A percentile compares a stretch with the other conserved stretches of the same genome.
These are phyloP conservation scores for Tolypocladium tropicale DNA, from an alignment of 2,329 filamentous ascomycete species.

Conservation along the genomic window DNA sequence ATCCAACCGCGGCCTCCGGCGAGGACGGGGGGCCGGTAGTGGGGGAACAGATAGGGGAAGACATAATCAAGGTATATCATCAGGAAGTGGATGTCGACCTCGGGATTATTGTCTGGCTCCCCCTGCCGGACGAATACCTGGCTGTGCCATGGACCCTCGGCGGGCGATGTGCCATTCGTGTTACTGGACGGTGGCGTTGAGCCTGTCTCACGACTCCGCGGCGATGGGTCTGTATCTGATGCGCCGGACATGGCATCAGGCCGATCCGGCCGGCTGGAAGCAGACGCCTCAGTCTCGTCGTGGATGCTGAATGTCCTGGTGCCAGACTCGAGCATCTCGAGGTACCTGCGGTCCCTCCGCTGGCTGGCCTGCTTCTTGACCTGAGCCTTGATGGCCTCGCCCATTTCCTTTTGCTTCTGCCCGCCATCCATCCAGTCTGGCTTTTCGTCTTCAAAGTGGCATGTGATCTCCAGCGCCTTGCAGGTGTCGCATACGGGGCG, in stretches of 20 bases:
- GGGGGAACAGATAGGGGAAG: slow-evolving; percentile 52
- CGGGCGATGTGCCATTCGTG: slow-evolving; percentile 18
- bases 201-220: slow-evolving; percentile 9
- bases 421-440: slow-evolving; percentile 50
- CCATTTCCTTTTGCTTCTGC: slow-evolving; percentile 36
- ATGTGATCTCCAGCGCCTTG: slow-evolving; percentile 42
- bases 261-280: neutral
- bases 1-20: slow-evolving; percentile 52
- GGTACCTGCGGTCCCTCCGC: slow-evolving; percentile 38
- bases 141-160: slow-evolving; percentile 21
- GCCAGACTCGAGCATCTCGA: slow-evolving; percentile 29
- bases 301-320: slow-evolving; percentile 16
- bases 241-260: slow-evolving; percentile 9
- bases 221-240: slow-evolving; percentile 17
- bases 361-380: slow-evolving; percentile 43
- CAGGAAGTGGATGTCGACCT: slow-evolving; percentile 30
- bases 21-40: slow-evolving; percentile 46
- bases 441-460: slow-evolving; percentile 40
- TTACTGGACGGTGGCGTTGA: slow-evolving; percentile 20
- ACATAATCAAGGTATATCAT: slow-evolving; percentile 54
- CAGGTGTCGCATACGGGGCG: slow-evolving; percentile 42
- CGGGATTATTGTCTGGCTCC: slow-evolving; percentile 10
- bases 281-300: slow-evolving; percentile 6
- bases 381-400: slow-evolving; percentile 43
- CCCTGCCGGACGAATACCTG: slow-evolving; percentile 13